Conservation (phyloP, 2,329 filamentous ascomycete species). For the Harringtonia lauricola region DNA sequence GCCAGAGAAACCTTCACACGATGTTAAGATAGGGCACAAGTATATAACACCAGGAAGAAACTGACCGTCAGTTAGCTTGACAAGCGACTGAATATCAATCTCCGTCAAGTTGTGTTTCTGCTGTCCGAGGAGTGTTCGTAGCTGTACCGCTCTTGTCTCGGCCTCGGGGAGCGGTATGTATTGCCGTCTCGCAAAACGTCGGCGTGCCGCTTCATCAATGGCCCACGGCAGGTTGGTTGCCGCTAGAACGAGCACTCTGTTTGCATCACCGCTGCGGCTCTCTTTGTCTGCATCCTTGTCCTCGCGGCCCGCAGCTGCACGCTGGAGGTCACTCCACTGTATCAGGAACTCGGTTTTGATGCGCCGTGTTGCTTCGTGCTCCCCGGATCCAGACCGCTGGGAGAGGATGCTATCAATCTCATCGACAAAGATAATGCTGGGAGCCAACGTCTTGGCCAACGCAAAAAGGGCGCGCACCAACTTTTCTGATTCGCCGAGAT, state of each 20-base stretch:
- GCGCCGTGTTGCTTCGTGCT: conserved; percentile 84
- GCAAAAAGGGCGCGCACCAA: conserved; percentile 85
- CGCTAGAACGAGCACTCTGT: conserved; percentile 80
- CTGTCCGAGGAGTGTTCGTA: conserved; percentile 69
- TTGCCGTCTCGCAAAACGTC: conserved; percentile 84
- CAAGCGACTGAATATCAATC: conserved; percentile 60
- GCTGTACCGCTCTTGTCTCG: conserved; percentile 66
- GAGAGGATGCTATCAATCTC: conserved; percentile 94
- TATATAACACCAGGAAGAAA: conserved; percentile 7
- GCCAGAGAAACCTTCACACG: conserved; percentile 72
- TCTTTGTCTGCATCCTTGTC: conserved; percentile 54
- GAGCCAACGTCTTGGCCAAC: conserved; percentile 78
- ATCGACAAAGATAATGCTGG: conserved; percentile 96
- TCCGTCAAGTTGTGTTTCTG: conserved; percentile 74
- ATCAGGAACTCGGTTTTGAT: conserved; percentile 98
- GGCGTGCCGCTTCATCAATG: conserved; percentile 87
- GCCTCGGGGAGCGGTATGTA: conserved; percentile 92
- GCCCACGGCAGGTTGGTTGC: conserved; percentile 97
- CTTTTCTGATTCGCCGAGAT: conserved; percentile 92
- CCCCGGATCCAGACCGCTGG: conserved; percentile 67
- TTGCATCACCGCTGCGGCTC: conserved; percentile 76
- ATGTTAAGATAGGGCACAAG: background rate
- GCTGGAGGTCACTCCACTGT: conserved; percentile 84
- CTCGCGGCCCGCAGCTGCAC: conserved; percentile 80
- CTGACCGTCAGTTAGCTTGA: conserved; percentile 75